Base-by-base conservation (phyloP, 2,329 filamentous ascomycete species). In the Incumbomyces lentus region DNA sequence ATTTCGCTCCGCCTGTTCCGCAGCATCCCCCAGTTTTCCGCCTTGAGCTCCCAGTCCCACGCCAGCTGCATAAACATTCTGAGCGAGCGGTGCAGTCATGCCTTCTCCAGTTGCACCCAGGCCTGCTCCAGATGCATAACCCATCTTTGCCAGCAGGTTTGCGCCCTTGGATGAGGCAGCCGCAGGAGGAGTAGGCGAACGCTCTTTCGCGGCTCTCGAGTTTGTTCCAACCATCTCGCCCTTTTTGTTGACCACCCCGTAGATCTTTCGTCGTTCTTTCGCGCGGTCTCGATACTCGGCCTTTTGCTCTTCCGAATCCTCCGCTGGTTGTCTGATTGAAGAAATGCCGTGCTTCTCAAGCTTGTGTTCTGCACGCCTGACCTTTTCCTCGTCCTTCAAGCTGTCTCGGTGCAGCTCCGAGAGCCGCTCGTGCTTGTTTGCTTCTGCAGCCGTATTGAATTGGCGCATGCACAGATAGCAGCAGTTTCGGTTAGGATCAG, bases 381-480 rank as follows among this genome's bases (percentile, higher is more conserved):
- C 66, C 16, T 72, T 62, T 7, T 68, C 65, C 12, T 72, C 68
- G 45, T 77, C 70, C 48, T 73, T 66, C 32, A 79, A 58, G 44
- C 78, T 79, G 22, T 68, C 64, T 10, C 70, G 70, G 55, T 82
- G 79, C 22, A 77, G 64, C 45, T 76, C 66, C 52, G 75, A 78
- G 17, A 75, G 66, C 6, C 72, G 69, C 56, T 82, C 77, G 58
- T 84, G 80, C 49, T 71, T 69, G 52, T 75, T 73, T 34, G 79
- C 69, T 55, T 79, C 71, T 1, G 69, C 69, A 6, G 69, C 64
- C 1, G 68, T 68, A 44, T 75, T 74, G 55, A 81, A 79, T 52
- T 75, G 68, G 19, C 74, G 71, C 57, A 73, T 71, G 58, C 79
- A 82, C n/a, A 81, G 66, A 44, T 80, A 73, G 57, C 79, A 82